Conservation (phyloP, 805 yeast genomes). For the Zygotorulaspora florentina region DNA sequence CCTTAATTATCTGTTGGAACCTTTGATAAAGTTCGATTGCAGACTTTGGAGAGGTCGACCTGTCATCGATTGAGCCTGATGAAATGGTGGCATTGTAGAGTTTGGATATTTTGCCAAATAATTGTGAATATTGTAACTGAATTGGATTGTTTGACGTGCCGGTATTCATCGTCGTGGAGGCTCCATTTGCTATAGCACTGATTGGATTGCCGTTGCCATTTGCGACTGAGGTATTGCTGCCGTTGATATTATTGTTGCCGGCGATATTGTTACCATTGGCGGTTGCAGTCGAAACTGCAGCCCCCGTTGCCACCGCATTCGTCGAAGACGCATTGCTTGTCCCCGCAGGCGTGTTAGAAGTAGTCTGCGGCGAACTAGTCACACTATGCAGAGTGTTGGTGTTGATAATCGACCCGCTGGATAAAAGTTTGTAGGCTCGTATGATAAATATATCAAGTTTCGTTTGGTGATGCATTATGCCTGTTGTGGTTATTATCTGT, state of each 20-base stretch:
- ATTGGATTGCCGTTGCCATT: conserved; percentile 3
- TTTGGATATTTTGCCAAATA: conserved; percentile 28
- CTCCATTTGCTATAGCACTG: conserved; percentile 2
- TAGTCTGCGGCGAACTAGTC: conserved; percentile 26
- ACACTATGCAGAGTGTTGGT: conserved; percentile 18
- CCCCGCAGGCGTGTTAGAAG: conserved; percentile 23
- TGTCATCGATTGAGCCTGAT: conserved; percentile 27
- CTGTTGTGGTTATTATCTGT: conserved; percentile 14
- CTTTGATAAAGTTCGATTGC: conserved; percentile 34
- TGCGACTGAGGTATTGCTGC: conserved; percentile 1
- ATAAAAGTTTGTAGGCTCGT: conserved; percentile 21
- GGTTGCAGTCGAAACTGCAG: conserved; percentile 7
- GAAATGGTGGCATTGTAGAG: conserved; percentile 28
- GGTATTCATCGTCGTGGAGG: not conserved
- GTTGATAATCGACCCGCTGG: conserved; percentile 18
- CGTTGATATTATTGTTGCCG: conserved; percentile 4
- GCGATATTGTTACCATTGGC: conserved; percentile 4
- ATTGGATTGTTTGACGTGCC: conserved; percentile 5
- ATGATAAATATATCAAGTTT: conserved; percentile 26
- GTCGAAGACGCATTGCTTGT: conserved; percentile 21
- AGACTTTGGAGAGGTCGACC: conserved; percentile 32
- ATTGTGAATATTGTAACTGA: conserved; percentile 16
- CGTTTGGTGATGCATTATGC: conserved; percentile 23
- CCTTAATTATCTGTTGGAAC: conserved; percentile 35
- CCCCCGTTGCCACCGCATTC: conserved; percentile 21